Evolutionary conservation across 2,329 filamentous ascomycete species (phyloP).

Genomic region (Aspergillus neotritici): DNA sequence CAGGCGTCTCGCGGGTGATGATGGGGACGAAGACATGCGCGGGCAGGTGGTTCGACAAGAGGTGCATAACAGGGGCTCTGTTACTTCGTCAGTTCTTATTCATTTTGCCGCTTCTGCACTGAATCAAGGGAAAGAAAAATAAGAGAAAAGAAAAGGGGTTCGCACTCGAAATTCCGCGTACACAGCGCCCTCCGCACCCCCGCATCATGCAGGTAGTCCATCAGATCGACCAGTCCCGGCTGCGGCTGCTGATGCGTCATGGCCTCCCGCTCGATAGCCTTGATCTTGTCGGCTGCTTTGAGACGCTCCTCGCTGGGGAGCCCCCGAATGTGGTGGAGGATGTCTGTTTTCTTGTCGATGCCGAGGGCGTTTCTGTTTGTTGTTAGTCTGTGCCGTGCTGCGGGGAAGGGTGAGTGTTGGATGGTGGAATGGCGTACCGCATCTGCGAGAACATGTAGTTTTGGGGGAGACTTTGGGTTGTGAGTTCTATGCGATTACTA

Average conservation of each 20-base stretch:
- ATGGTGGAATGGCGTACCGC: slow-evolving; percentile 45
- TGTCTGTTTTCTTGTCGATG: slow-evolving; percentile 70
- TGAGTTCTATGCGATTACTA: background rate
- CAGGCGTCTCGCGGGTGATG: slow-evolving; percentile 72
- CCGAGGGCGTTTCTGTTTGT: slow-evolving; percentile 51
- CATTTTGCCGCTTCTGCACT: background rate
- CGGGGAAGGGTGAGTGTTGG: background rate
- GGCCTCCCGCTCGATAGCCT: slow-evolving; percentile 70
- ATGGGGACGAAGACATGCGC: slow-evolving; percentile 67
- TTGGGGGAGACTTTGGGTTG: slow-evolving; percentile 64
- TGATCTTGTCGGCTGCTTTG: slow-evolving; percentile 66
- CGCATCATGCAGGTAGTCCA: slow-evolving; percentile 70
- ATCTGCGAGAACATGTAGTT: slow-evolving; percentile 94
- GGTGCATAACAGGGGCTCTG: slow-evolving; percentile 39
- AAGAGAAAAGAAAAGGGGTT: slow-evolving; percentile 7
- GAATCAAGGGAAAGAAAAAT: background rate
- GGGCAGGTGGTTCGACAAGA: slow-evolving; percentile 65
- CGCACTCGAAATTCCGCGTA: slow-evolving; percentile 82
- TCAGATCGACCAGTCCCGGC: slow-evolving; percentile 69
- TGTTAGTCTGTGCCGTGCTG: background rate
- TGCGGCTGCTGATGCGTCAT: slow-evolving; percentile 79
- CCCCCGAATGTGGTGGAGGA: slow-evolving; percentile 78
- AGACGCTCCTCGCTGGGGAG: slow-evolving; percentile 60
- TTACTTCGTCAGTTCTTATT: background rate
- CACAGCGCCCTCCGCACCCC: slow-evolving; percentile 75